Evolutionary conservation across 495 filamentous ascomycete genomes (phyloP).

Genomic region (Emericellopsis terricola): DNA sequence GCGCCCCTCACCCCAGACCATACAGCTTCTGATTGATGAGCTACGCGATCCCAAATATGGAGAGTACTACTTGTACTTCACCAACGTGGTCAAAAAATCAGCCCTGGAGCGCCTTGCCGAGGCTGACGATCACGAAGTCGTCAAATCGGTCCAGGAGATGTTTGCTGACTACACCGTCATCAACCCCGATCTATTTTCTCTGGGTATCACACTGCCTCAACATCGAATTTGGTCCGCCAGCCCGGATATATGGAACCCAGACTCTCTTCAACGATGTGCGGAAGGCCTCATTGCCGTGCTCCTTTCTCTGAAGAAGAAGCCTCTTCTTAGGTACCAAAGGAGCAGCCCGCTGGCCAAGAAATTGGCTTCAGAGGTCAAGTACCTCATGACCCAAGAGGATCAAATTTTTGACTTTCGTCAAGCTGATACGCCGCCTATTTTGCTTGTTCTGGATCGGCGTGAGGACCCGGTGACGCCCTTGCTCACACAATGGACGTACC

Average conservation of each 20-base stretch:
- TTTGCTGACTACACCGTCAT: conserved; percentile 91
- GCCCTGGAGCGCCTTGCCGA: conserved; percentile 87
- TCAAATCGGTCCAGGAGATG: conserved; percentile 80
- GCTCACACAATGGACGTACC: conserved; percentile 95
- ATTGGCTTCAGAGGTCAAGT: conserved; percentile 77
- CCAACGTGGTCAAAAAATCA: conserved; percentile 93
- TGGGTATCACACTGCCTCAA: conserved; percentile 56
- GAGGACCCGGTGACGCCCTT: conserved; percentile 95
- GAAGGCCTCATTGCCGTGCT: conserved; percentile 75
- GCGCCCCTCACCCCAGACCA: conserved; percentile 74
- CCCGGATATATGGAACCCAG: conserved; percentile 79
- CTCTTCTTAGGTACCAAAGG: conserved; percentile 84
- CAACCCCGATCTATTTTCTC: conserved; percentile 81
- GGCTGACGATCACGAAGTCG: conserved; percentile 95
- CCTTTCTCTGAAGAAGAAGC: conserved; percentile 85
- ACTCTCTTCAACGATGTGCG: conserved; percentile 63
- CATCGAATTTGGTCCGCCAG: conserved; percentile 62
- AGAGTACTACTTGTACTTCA: conserved; percentile 93
- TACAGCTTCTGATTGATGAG: conserved; percentile 89
- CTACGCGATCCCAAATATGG: conserved; percentile 93
- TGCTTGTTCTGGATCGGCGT: conserved; percentile 77
- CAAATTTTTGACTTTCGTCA: conserved; percentile 94
- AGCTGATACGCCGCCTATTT: conserved; percentile 84
- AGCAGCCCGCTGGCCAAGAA: conserved; percentile 85
- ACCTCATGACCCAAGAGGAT: conserved; percentile 87